phyloP scores from a whole-genome alignment of 495 filamentous ascomycete genomes.

The Neurospora cerealis region DNA sequence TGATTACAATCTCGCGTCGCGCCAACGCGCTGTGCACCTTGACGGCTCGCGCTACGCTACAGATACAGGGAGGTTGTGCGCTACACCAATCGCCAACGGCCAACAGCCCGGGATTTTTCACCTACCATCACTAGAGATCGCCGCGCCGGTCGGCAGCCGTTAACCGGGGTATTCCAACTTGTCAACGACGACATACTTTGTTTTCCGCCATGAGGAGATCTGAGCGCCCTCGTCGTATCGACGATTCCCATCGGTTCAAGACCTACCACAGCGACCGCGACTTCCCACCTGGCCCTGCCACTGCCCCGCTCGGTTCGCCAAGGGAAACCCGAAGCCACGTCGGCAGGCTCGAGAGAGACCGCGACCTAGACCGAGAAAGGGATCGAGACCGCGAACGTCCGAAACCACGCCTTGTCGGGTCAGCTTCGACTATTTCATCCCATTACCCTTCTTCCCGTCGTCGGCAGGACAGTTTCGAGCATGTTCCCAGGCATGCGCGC shows the following conservation, averaged over 20 bases:
- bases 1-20: not conserved
- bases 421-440: not conserved
- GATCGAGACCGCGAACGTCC: not conserved
- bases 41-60: not conserved
- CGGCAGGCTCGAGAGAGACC: not conserved
- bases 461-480: not conserved
- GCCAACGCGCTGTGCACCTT: not conserved
- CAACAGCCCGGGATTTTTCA: not conserved
- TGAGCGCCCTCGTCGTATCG: not conserved
- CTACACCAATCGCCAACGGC: not conserved
- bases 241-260: not conserved
- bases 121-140: not conserved
- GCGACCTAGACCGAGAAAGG: not conserved
- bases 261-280: constrained; percentile 3
- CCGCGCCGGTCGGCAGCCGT: not conserved
- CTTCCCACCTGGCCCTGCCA: not conserved
- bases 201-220: not conserved
- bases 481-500: not conserved
- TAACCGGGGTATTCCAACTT: not conserved
- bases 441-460: not conserved
- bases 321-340: not conserved
- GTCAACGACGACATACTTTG: not conserved
- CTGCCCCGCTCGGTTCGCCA: not conserved
- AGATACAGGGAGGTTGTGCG: not conserved
- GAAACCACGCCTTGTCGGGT: not conserved